A percentile compares a stretch with the other conserved stretches of the same genome.
These are phyloP conservation scores for Gaultheria prostrata DNA, from an alignment of 148 eudicot species.

Conservation along the genomic window DNA sequence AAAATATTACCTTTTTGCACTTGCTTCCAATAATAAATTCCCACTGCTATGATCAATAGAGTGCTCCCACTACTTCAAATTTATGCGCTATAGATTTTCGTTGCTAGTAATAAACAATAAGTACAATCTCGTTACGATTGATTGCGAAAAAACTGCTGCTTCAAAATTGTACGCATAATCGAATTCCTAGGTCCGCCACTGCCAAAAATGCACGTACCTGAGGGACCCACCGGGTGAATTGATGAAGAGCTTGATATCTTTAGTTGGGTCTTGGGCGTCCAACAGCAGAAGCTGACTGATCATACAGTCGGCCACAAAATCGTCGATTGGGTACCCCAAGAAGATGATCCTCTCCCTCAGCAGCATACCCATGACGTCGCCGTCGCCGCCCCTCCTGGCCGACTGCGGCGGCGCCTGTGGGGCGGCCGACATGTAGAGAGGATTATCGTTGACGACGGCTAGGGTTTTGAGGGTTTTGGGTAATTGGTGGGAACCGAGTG, in stretches of 20 bases:
- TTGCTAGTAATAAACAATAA: too few species aligned
- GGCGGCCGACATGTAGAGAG: constrained; percentile 19
- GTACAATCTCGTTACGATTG: too few species aligned
- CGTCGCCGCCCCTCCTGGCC: constrained; percentile 65
- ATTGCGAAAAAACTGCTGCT: too few species aligned
- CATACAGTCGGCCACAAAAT: constrained; percentile 75
- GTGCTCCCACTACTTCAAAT: too few species aligned
- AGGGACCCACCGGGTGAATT: constrained; percentile 82
- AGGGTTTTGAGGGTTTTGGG: constrained; percentile 18
- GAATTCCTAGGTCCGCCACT: too few species aligned
- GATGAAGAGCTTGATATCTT: constrained; percentile 76
- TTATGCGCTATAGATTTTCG: too few species aligned
- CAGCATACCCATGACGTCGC: constrained; percentile 74
- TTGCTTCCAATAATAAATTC: too few species aligned
- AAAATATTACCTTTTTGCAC: too few species aligned
- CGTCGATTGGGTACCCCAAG: constrained; percentile 60
- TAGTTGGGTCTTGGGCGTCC: constrained; percentile 75
- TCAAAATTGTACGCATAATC: too few species aligned
- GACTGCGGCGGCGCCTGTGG: constrained; percentile 57
- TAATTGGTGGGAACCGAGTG: constrained; percentile 19
- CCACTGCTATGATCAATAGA: too few species aligned
- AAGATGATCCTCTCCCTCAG: constrained; percentile 81
- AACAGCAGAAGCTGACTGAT: constrained; percentile 72
- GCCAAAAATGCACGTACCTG: constrained; percentile 33
- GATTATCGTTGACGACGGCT: background rate